These are phyloP conservation scores for Epichloe sibirici DNA, from an alignment of 2,329 filamentous ascomycete species.

Conservation along the genomic window DNA sequence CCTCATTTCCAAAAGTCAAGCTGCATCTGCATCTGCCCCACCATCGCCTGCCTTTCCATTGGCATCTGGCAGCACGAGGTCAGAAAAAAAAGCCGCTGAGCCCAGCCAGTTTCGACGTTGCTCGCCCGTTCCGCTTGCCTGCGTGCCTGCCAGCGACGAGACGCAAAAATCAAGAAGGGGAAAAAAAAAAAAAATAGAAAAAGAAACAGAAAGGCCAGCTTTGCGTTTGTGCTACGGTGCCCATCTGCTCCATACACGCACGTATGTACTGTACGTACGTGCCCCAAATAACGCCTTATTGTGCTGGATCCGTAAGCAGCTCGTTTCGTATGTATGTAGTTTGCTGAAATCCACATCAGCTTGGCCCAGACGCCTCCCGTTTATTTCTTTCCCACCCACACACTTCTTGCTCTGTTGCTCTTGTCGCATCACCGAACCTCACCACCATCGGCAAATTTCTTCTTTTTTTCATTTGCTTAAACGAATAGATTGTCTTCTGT, in stretches of 20 bases:
- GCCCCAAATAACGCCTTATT: too few relatives aligned
- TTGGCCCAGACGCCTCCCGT: not conserved
- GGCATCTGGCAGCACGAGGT: not conserved
- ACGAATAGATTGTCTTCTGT: not conserved
- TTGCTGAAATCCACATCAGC: not conserved
- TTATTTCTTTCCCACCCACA: not conserved
- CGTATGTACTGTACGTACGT: too few relatives aligned
- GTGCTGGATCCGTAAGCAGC: not conserved
- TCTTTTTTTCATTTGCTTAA: not conserved
- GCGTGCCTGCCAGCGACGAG: not conserved
- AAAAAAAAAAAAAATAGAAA: not conserved
- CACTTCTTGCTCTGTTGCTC: not conserved
- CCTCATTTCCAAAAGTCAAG: conserved; percentile 1
- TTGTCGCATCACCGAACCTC: not conserved
- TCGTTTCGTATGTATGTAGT: not conserved
- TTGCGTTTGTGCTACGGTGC: too few relatives aligned
- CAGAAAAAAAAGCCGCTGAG: not conserved
- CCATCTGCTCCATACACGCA: too few relatives aligned
- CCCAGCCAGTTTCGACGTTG: not conserved
- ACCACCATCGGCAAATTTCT: not conserved
- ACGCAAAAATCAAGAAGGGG: not conserved
- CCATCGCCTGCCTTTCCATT: not conserved
- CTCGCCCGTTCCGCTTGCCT: not conserved
- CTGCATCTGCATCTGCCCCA: not conserved
- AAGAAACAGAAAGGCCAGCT: too few relatives aligned